Percentiles rank a stretch among this genome's conserved stretches.
Conservation (phyloP, 345 rosid genomes). For the Ceriops tagal region DNA sequence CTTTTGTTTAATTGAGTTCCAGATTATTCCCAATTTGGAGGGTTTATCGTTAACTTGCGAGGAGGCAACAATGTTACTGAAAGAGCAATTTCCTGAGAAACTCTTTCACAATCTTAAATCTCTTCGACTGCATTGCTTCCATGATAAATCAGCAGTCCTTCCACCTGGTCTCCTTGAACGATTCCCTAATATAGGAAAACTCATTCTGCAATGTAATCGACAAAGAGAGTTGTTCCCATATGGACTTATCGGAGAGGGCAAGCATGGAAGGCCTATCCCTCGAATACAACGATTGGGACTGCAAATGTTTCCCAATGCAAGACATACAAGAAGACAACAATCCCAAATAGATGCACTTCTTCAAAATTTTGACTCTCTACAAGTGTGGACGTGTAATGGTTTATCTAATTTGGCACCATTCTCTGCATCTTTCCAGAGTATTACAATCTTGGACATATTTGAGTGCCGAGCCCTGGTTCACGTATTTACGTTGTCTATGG, state of each 20-base stretch:
- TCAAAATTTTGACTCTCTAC: not conserved
- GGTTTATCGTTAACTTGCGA: too few species aligned
- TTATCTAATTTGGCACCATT: constrained; percentile 8
- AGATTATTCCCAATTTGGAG: too few species aligned
- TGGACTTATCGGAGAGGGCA: not conserved
- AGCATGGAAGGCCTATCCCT: not conserved
- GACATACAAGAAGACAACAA: not conserved
- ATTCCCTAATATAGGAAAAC: not conserved
- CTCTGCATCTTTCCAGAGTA: not conserved
- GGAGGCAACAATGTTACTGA: too few species aligned
- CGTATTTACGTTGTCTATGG: not conserved
- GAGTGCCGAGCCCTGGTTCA: not conserved
- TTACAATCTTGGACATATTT: not conserved
- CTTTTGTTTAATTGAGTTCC: too few species aligned
- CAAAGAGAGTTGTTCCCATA: not conserved
- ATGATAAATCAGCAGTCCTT: too few species aligned
- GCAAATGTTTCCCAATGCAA: not conserved
- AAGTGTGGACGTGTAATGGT: not conserved
- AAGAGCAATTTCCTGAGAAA: too few species aligned
- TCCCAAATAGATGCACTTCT: not conserved
- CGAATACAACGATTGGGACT: not conserved
- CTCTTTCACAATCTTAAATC: too few species aligned
- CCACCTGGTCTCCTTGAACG: not conserved
- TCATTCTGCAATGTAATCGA: not conserved
- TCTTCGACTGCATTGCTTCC: too few species aligned